Evolutionary conservation across 78 protist genomes (phyloP).

Genomic region (Dictyostelium intermedium): DNA sequence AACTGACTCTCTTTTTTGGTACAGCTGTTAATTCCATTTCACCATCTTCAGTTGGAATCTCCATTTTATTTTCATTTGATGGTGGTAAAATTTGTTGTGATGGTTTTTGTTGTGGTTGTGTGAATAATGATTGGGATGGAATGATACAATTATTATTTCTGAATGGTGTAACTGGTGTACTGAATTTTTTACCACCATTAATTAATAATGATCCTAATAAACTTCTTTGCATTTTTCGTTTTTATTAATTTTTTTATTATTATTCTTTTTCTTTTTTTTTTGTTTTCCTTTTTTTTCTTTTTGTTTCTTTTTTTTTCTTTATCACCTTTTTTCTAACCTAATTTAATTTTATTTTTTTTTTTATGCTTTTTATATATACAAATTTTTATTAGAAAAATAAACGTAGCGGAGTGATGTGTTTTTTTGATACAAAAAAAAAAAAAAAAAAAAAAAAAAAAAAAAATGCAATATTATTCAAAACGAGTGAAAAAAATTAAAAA

Average conservation of each 20-base stretch:
- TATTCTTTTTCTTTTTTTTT: background rate
- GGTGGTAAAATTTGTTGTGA: background rate
- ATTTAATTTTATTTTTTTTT: too few relatives aligned
- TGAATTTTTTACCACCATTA: background rate
- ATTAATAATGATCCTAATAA: slow-evolving; percentile 14
- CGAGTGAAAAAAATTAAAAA: background rate
- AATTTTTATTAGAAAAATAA: background rate
- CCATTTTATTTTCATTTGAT: background rate
- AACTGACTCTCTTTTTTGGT: slow-evolving; percentile 54
- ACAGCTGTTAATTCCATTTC: slow-evolving; percentile 70
- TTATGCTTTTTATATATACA: background rate
- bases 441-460: too few relatives aligned
- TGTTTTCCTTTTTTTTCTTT: background rate
- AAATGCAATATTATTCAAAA: background rate
- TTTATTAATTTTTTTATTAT: too few relatives aligned
- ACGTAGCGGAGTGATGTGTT: background rate
- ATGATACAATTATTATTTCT: background rate
- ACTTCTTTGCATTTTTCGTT: background rate
- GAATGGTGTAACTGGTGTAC: background rate
- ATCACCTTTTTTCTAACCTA: background rate
- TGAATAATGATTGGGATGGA: background rate
- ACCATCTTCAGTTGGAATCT: background rate
- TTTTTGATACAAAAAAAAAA: background rate
- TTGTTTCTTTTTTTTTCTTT: background rate
- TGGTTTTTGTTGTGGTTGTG: background rate